phyloP scores from a whole-genome alignment of 2,329 filamentous ascomycete species.

The Penicillium sp. region DNA sequence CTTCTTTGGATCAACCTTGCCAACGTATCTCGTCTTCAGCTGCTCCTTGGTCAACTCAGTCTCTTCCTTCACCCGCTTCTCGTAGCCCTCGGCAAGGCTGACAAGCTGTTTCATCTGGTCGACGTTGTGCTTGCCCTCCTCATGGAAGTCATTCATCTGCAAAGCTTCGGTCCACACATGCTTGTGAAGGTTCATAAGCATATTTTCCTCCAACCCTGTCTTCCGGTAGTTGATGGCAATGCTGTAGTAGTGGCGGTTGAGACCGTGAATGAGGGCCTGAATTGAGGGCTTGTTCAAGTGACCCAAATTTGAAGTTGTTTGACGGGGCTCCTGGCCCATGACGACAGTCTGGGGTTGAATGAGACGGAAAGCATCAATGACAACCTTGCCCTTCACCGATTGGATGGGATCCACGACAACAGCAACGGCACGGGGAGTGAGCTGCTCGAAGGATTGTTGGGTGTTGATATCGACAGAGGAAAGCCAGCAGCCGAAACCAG shows the following conservation, averaged over 20 bases:
- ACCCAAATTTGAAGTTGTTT: constrained; percentile 96
- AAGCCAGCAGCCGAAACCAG: constrained; percentile 98
- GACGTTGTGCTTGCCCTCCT: constrained; percentile 82
- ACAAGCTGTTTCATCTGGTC: constrained; percentile 88
- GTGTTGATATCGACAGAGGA: constrained; percentile 99
- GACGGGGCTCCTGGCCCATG: constrained; percentile 95
- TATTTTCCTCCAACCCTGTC: constrained; percentile 96
- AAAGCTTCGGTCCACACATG: constrained; percentile 98
- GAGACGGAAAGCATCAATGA: constrained; percentile 97
- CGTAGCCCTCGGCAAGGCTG: constrained; percentile 88
- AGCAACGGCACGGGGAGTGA: constrained; percentile 93
- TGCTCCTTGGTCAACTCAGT: constrained; percentile 96
- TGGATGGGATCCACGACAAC: constrained; percentile 99
- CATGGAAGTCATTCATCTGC: constrained; percentile 93
- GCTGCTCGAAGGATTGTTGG: constrained; percentile 98
- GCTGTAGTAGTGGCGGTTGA: constrained; percentile 99
- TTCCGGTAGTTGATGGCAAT: constrained; percentile 99
- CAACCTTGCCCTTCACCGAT: constrained; percentile 98
- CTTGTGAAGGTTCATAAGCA: constrained; percentile 99
- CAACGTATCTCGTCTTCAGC: constrained; percentile 97
- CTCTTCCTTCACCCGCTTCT: constrained; percentile 98
- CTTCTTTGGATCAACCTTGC: constrained; percentile 99
- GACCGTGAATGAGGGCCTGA: constrained; percentile 94
- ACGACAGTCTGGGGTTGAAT: constrained; percentile 98
- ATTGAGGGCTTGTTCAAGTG: constrained; percentile 99